Evolutionary conservation across 371 early-diverging fungal species (phyloP).

Genomic region (Synchytrium microbalum): DNA sequence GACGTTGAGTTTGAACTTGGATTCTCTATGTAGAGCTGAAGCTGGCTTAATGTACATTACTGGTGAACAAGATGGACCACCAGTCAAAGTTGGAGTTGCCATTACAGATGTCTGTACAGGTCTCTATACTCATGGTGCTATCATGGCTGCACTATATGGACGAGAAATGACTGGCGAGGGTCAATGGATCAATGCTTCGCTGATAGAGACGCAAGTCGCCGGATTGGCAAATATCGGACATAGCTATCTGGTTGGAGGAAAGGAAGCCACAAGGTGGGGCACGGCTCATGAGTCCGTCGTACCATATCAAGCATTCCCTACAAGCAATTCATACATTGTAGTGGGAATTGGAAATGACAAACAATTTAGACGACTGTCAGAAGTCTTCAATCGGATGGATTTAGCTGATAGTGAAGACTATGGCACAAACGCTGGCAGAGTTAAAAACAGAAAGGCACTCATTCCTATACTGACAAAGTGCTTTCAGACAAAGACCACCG

Average conservation of each 20-base stretch:
- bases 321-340: constrained; percentile 73
- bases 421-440: constrained; percentile 64
- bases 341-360: constrained; percentile 84
- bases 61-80: constrained; percentile 61
- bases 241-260: constrained; percentile 71
- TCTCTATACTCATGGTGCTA: constrained; percentile 79
- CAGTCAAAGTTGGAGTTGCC: constrained; percentile 93
- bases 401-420: constrained; percentile 46
- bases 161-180: constrained; percentile 58
- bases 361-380: constrained; percentile 65
- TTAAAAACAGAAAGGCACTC: constrained; percentile 61
- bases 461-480: too few relatives aligned
- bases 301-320: constrained; percentile 79
- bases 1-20: too few relatives aligned
- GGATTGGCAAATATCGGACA: constrained; percentile 82
- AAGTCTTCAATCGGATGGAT: constrained; percentile 36
- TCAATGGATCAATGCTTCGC: constrained; percentile 80
- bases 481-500: too few relatives aligned
- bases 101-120: constrained; percentile 72
- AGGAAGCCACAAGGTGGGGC: constrained; percentile 74
- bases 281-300: constrained; percentile 85
- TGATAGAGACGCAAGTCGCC: constrained; percentile 80
- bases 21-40: too few relatives aligned
- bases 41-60: constrained; percentile 94
- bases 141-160: constrained; percentile 73